Conservation (phyloP, 176 grass and related monocot genomes). For the Oryza longistaminata region DNA sequence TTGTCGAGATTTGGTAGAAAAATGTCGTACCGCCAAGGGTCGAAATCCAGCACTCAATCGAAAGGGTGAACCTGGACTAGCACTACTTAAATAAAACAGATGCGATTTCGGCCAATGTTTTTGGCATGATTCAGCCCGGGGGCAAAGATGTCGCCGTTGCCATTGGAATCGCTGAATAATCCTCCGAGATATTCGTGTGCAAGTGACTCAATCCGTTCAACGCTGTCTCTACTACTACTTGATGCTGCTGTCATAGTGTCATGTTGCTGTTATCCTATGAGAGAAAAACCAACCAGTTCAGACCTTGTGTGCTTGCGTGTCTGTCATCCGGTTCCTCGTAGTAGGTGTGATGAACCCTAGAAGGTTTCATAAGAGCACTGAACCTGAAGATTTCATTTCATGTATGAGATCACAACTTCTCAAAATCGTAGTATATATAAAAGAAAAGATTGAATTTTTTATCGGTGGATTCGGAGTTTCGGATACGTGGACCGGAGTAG, state of each 20-base stretch:
- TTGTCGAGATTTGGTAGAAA: too few species aligned
- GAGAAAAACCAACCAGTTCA: not conserved
- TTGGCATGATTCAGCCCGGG: too few species aligned
- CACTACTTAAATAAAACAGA: too few species aligned
- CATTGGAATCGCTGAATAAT: slow-evolving; percentile 16
- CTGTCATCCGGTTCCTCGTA: not conserved
- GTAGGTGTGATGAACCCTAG: not conserved
- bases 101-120: too few species aligned
- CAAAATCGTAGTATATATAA: not conserved
- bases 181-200: slow-evolving; percentile 9
- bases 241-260: not conserved
- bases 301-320: not conserved
- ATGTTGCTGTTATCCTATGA: not conserved
- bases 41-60: too few species aligned
- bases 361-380: not conserved
- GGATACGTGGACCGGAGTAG: not conserved
- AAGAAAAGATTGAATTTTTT: not conserved
- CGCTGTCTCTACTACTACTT: not conserved
- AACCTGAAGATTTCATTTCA: too few species aligned
- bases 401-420: not conserved
- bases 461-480: not conserved
- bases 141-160: not conserved
- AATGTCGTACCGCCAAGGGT: too few species aligned
- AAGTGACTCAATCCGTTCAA: not conserved
- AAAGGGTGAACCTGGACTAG: too few species aligned